Conservation (phyloP, 768 basidiomycete species). For the Lentinula lateritia region DNA sequence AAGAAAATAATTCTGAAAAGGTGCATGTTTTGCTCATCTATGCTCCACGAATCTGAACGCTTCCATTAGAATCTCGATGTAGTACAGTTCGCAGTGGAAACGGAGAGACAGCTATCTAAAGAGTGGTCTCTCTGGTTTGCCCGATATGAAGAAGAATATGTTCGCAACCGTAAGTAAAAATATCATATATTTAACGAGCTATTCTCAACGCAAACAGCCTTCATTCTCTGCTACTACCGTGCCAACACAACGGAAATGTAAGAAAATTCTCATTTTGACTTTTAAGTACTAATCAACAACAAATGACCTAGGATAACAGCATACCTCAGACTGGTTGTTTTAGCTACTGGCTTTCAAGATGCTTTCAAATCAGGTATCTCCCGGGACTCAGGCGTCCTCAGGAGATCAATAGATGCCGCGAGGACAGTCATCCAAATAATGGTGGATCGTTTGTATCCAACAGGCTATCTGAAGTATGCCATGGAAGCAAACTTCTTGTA, state of each 20-base stretch:
- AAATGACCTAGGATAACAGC: slow-evolving; percentile 36
- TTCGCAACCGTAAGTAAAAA: slow-evolving; percentile 25
- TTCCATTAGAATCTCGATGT: slow-evolving; percentile 27
- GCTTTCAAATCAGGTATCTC: slow-evolving; percentile 32
- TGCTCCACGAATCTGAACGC: neutral
- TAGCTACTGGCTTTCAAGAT: slow-evolving; percentile 50
- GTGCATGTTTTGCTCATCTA: neutral
- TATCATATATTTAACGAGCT: neutral
- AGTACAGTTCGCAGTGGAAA: slow-evolving; percentile 27
- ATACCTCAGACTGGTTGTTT: slow-evolving; percentile 52
- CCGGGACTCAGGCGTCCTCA: slow-evolving; percentile 36
- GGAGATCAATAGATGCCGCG: slow-evolving; percentile 48
- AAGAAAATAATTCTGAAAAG: neutral
- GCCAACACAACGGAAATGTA: slow-evolving; percentile 40
- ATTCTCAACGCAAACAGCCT: slow-evolving; percentile 20
- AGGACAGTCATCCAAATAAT: slow-evolving; percentile 51
- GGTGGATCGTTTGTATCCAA: slow-evolving; percentile 45
- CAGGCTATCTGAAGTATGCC: slow-evolving; percentile 49
- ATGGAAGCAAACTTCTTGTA: slow-evolving; percentile 48
- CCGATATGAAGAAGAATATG: slow-evolving; percentile 34
- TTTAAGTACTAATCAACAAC: neutral
- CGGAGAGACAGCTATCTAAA: slow-evolving; percentile 29
- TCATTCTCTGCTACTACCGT: slow-evolving; percentile 38
- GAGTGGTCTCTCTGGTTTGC: slow-evolving; percentile 35
- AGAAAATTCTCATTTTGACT: neutral